Percentiles rank a stretch among this genome's conserved stretches.
Evolutionary conservation across 495 filamentous ascomycete species (phyloP).

Genomic region (Penicillium ochrochloron): DNA sequence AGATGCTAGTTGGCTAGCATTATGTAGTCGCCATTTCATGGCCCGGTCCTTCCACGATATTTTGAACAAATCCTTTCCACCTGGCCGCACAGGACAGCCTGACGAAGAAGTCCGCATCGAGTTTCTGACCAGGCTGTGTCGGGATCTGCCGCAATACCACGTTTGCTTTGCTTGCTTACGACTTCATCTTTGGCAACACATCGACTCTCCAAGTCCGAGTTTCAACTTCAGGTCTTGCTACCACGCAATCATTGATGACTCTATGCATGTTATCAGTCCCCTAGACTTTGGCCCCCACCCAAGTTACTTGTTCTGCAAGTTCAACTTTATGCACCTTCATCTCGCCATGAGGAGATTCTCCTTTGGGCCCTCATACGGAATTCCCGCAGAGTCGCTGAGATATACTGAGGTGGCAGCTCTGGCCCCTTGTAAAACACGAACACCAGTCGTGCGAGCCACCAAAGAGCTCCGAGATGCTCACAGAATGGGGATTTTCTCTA

Average conservation of each 20-base stretch:
- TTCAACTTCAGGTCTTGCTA: slow-evolving; percentile 9
- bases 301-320: neutral
- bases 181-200: slow-evolving; percentile 11
- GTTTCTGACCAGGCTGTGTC: slow-evolving; percentile 9
- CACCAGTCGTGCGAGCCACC: no score
- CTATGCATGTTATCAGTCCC: no score
- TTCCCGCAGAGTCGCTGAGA: slow-evolving; percentile 13
- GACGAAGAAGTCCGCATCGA: slow-evolving; percentile 3
- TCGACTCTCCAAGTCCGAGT: slow-evolving; percentile 6
- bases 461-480: neutral
- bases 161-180: slow-evolving; percentile 16
- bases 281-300: neutral
- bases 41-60: neutral
- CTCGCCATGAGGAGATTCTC: slow-evolving; percentile 17
- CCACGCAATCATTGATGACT: neutral
- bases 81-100: neutral
- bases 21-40: slow-evolving; percentile 15
- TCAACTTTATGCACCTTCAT: slow-evolving; percentile 17
- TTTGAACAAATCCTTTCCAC: neutral
- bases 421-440: no score
- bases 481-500: neutral
- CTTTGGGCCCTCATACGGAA: slow-evolving; percentile 15
- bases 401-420: slow-evolving; percentile 13
- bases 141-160: slow-evolving; percentile 5
- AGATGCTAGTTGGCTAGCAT: slow-evolving; percentile 15